Base-by-base conservation (phyloP, 2,329 filamentous ascomycete genomes). In the Ascochyta koolunga region DNA sequence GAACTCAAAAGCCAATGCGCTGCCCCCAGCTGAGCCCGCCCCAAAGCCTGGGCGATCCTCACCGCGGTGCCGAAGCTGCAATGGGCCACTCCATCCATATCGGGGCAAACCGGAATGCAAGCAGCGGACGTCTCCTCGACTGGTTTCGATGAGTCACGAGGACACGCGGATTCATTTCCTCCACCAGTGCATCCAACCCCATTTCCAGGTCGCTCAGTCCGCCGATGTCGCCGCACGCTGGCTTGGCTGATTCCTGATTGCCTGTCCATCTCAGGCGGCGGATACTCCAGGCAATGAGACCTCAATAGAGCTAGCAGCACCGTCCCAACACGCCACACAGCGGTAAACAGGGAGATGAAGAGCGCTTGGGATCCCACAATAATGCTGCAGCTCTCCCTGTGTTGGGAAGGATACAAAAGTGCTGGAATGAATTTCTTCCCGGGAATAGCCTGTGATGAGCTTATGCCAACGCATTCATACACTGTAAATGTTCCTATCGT, bases 71-170 rank as follows among this genome's bases (percentile, higher is more conserved):
- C 60, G 59, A 54, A 45, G 24, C 45, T 50, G 44, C 29, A 36
- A 21, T 50, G n/a, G 39, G 40, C 24, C 29, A 45, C 51, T 46
- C 51, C 45, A 50, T 50, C 40, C 31, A 50, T 55, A 52, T 72
- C 71, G 70, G 71, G 57, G 62, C 50, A 65, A 52, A 62, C 59
- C 71, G 71, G 70, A 64, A 61, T 31, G 22, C 21, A 37, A 42
- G 39, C 47, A 61, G 62, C 55, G 59, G 48, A 50, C 58, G 46
- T 57, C n/a, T 29, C 21, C 61, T 65, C 55, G 59, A 52, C 58
- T 59, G 44, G 40, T 67, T 68, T 67, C 61, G 58, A 69, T 71
- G 68, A 70, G 71, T 75, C 71, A 74, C 68, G 69, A 70, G 65
- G 65, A 68, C 63, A 60, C 54, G 46, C 61, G 58, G 56, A 51